phyloP scores from a whole-genome alignment of 345 rosid genomes.

The Atalantia buxifolia region DNA sequence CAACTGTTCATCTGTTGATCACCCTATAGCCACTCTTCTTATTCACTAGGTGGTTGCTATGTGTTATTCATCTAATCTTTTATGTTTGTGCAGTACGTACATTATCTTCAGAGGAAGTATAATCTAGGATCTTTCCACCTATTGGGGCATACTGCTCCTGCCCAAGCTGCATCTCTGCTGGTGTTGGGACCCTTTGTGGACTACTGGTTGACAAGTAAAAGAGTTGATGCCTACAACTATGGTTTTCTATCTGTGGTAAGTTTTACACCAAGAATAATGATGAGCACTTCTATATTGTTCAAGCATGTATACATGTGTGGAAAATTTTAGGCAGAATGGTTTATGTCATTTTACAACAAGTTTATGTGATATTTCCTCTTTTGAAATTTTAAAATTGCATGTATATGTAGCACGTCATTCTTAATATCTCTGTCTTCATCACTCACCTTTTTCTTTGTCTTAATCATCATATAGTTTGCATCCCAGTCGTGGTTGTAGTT shows the following conservation, averaged over 20 bases:
- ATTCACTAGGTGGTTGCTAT: background rate
- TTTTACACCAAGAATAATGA: background rate
- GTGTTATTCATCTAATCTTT: background rate
- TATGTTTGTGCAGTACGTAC: conserved; percentile 70
- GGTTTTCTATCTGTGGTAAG: conserved; percentile 61
- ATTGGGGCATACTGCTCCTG: conserved; percentile 96
- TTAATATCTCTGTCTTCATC: background rate
- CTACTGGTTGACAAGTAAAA: conserved; percentile 76
- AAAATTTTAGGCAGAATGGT: background rate
- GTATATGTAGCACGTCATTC: background rate
- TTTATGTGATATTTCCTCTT: background rate
- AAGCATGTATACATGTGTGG: background rate
- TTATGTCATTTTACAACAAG: background rate
- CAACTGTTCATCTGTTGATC: background rate
- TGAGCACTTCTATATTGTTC: background rate
- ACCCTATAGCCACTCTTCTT: background rate
- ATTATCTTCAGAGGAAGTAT: conserved; percentile 85
- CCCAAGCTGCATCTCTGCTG: conserved; percentile 86
- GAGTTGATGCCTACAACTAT: conserved; percentile 69
- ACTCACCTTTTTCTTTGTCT: background rate
- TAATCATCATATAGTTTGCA: background rate
- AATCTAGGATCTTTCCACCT: conserved; percentile 87
- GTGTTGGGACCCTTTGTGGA: conserved; percentile 85
- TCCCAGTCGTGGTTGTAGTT: background rate
- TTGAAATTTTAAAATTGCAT: background rate